Evolutionary conservation across 768 basidiomycete genomes (phyloP), one percentile per base, ranked within the genome.

Genomic region (Cyclocybe cylindracea): DNA sequence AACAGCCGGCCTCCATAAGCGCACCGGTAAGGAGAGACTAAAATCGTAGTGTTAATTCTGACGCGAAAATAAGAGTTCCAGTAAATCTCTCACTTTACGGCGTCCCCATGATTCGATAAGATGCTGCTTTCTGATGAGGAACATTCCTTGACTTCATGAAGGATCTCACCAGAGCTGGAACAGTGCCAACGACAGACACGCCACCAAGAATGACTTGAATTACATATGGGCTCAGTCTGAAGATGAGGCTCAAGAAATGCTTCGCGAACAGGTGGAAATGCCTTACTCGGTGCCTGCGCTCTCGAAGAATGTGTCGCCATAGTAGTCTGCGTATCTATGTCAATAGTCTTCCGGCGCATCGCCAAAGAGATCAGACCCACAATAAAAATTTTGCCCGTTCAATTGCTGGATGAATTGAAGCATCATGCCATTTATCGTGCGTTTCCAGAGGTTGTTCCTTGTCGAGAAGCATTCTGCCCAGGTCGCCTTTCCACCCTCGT

Each of bases 391-490:
- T 66, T 91, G 88, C 10, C 87, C 88, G 51, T 90, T 87, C 31
- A 91, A 67, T 58, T 91, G 88, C 57, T 91, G 88, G 46, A 91
- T 82, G 61, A 90, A 89, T 57, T 89, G 87, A 39, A 89, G 66
- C 84, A 89, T 87, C 84, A 89, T 87, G n/a, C 89, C 87, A 53
- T 89, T 90, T 33, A 74, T 64, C 10, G 88, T 91, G 48, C 89
- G 78, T 66, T 84, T 86, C 82, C 86, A 89, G 39, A 91, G 66
- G 60, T 76, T 70, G 57, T 89, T 87, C 39, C 82, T 68, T 4
- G 77, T 74, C 1, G 85, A 85, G 76, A 91, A 91, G 66, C 87
- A 89, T 64, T 91, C 89, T 24, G 75, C 39, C 89, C 89, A 91
- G 0, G 84, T 86, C 1, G 87, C 86, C 61, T 88, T 86, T 6